Percentiles rank a stretch among this genome's conserved stretches.
Evolutionary conservation across 495 filamentous ascomycete species (phyloP).

Genomic region (Podospora didyma): DNA sequence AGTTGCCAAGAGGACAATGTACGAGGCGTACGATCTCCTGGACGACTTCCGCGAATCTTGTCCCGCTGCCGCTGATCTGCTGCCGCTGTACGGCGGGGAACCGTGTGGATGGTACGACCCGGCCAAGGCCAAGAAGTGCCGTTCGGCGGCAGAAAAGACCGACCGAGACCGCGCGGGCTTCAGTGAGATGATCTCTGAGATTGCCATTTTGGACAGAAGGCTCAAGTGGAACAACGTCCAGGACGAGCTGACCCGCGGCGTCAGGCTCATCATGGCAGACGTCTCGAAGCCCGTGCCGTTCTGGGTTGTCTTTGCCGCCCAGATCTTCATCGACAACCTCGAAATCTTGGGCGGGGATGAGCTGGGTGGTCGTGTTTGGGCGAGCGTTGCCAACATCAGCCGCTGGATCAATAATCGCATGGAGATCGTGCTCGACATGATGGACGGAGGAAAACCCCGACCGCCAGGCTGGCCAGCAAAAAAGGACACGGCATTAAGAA

Average conservation of each 20-base stretch:
- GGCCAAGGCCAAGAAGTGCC: background rate
- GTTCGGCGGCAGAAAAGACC: background rate
- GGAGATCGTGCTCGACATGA: background rate
- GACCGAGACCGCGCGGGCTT: background rate
- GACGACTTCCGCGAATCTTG: background rate
- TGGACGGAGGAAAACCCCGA: background rate
- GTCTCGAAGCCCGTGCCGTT: background rate
- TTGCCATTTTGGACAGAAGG: background rate
- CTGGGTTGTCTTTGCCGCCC: background rate
- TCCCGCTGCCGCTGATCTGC: background rate
- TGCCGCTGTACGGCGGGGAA: background rate
- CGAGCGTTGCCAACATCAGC: background rate
- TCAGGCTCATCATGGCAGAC: background rate
- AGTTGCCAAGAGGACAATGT: background rate
- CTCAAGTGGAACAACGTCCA: conserved; percentile 1
- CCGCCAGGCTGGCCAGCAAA: background rate
- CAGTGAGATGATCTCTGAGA: background rate
- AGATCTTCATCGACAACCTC: background rate
- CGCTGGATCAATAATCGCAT: background rate
- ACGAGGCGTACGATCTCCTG: background rate
- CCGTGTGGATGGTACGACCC: background rate
- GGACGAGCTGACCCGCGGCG: conserved; percentile 3
- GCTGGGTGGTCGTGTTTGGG: background rate
- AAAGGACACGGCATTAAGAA: background rate
- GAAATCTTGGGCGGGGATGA: background rate